Evolutionary conservation across 2,329 filamentous ascomycete species (phyloP), one percentile per base, ranked within the genome.

Genomic region (Botrytis byssoidea): DNA sequence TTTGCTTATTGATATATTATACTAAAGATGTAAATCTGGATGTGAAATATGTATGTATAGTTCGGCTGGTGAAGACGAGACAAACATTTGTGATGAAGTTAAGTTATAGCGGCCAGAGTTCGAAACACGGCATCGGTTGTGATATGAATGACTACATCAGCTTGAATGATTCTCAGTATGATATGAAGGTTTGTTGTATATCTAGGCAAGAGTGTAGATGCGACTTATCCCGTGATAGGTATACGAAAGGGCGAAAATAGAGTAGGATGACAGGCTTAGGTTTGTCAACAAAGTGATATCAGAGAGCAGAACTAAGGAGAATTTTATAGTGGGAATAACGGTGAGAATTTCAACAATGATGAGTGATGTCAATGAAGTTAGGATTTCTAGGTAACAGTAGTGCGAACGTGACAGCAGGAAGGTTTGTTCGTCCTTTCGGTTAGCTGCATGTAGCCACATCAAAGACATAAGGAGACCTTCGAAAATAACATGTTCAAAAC

Each of bases 401-500:
- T 51, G 48, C 25, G 25, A n/a, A 51, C 7, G 10, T 51, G 48
- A 3, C 12, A 16, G 5, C 10, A 51, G 12, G 14, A 12, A n/a
- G 48, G 4, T n/a, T n/a, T 6, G 12, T 7, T n/a, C 12, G 25
- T 51, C 48, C 48, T n/a, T 51, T 51, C 12, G 9, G 7, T 16
- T 51, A 7, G 12, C 12, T 3, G 48, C 12, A 3, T 51, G 25
- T 51, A n/a, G 12, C 16, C 4, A 51, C 4, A 51, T n/a, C 5
- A n/a, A 51, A 7, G 12, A n/a, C 5, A 6, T 16, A n/a, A 51
- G 2, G 4, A 51, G 48, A 51, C 12, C 25, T n/a, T 51, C 25
- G 10, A 3, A 16, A 7, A 51, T 14, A 7, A 2, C 5, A 51
- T 51, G 4, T n/a, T n/a, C 0, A n/a, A 16, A 5, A 25, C 2